Evolutionary conservation across 2,329 filamentous ascomycete species (phyloP), one percentile per base, ranked within the genome.

Genomic region (Phialophora verrucosa): DNA sequence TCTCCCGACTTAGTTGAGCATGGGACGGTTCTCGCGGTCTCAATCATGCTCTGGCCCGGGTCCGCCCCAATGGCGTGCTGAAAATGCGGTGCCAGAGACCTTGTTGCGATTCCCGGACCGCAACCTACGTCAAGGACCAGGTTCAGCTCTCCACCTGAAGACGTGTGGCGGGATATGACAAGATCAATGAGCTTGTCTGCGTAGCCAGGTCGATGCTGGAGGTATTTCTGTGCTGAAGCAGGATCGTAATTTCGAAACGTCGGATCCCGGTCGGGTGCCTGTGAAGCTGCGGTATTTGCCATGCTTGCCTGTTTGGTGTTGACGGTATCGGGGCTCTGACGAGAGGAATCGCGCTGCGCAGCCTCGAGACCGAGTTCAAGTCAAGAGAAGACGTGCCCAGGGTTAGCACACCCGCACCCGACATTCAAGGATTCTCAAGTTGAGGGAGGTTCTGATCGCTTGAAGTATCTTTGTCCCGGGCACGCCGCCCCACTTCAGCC

Each of bases 101-200:
- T 79, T 0, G 79, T 79, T 0, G 82, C 83, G 12, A 75, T 81
- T 3, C 86, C 86, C 0, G 86, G 85, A 0, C 86, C 85, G 71
- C 84, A 87, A 35, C 86, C 86, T 5, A 88, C 75, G 67, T 89
- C 86, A 12, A 87, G 72, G 0, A 86, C 67, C 2, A 75, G 77
- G 32, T 76, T 72, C 14, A 83, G 70, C 12, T 77, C 60, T 12
- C 83, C 84, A 23, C 82, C 81, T 0, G 79, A 82, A 0, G 79
- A 75, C 0, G 71, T 74, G 70, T 88, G 86, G 60, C 82, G 78
- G 20, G 79, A 69, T 4, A 84, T 53, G 56, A 88, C 77, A 47
- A 72, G 70, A 2, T 82, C 67, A 75, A 85, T 86, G n/a, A 88
- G 74, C 5, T 70, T 71, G 0, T 76, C 70, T 53, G 80, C 75